Evolutionary conservation across 192 early-diverging fungal species (phyloP), one percentile per base, ranked within the genome.

Genomic region (Tieghemiomyces parasiticus): DNA sequence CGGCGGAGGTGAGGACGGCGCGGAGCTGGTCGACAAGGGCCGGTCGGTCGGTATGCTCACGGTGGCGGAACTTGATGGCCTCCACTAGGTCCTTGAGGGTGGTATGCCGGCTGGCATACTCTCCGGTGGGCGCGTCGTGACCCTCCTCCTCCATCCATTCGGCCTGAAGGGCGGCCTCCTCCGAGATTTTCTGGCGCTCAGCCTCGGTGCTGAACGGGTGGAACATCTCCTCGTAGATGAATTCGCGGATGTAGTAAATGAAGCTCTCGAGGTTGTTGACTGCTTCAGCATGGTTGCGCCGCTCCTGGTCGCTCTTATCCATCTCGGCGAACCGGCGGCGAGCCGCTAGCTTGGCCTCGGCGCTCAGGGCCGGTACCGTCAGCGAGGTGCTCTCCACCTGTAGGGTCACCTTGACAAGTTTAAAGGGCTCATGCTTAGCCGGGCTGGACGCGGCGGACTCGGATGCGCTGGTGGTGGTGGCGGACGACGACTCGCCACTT

Each of bases 111-210:
- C 65, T 75, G 2, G 59, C 60, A 1, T 38, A 58, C n/a, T 25
- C 4, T 20, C 2, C 3, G 22, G 72, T 62, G 6, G 56, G 25
- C 0, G 90, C 89, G 20, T 72, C 58, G 48, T 91, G 88, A 13
- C 80, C 88, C 26, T 81, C 81, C 46, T 82, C 86, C 59, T 92
- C 85, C 25, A 95, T 65, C 96, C 96, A 99, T 19, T 90, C 90
- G 4, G 83, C 78, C 2, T 77, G 70, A 22, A 70, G 75, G 14
- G 74, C 70, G 4, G 88, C 71, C 13, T 67, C 68, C 25, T 75
- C 68, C 6, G 71, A 69, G 20, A 97, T 67, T 2, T 66, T 66
- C 42, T 77, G 72, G 45, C 87, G 84, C 65, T 96, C 82, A 4
- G 78, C 75, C 28, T 82, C 79, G 19, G 84, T 86, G 33, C 81